phyloP scores from a whole-genome alignment of 2,329 filamentous ascomycete genomes.

The Thermoascus crustaceus region DNA sequence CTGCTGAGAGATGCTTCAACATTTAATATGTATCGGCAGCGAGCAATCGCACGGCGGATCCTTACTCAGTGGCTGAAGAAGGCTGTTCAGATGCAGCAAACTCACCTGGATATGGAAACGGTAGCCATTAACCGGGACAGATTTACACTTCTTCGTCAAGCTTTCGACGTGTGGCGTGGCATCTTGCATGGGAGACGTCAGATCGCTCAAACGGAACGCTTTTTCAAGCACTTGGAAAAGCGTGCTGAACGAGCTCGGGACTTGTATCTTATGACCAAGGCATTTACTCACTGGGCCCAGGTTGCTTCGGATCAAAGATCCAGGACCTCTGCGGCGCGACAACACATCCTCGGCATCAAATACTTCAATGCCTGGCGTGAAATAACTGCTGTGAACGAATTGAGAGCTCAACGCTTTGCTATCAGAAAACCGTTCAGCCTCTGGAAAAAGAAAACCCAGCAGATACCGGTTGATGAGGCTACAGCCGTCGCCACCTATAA shows the following conservation, averaged over 20 bases:
- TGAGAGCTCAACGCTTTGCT: conserved; percentile 44
- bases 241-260: conserved; percentile 58
- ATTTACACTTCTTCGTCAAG: conserved; percentile 43
- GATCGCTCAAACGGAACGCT: conserved; percentile 41
- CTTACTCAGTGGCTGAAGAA: conserved; percentile 42
- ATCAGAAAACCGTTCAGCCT: conserved; percentile 46
- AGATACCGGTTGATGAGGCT: too few relatives aligned
- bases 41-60: conserved; percentile 30
- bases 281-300: conserved; percentile 62
- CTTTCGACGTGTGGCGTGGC: conserved; percentile 44
- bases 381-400: conserved; percentile 54
- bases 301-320: conserved; percentile 56
- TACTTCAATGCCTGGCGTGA: conserved; percentile 64
- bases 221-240: conserved; percentile 49
- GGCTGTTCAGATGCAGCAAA: conserved; percentile 30
- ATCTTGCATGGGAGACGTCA: conserved; percentile 34
- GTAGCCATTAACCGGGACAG: conserved; percentile 45
- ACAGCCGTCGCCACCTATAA: conserved; percentile 24
- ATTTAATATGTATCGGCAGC: conserved; percentile 37
- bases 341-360: conserved; percentile 60
- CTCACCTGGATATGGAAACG: conserved; percentile 31
- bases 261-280: conserved; percentile 56
- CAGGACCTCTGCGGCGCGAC: conserved; percentile 58
- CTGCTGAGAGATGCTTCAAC: conserved; percentile 44
- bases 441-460: conserved; percentile 47